These are phyloP conservation scores for Phytophthora macrochlamydospora DNA, from an alignment of 352 stramenopile species.

Conservation along the genomic window DNA sequence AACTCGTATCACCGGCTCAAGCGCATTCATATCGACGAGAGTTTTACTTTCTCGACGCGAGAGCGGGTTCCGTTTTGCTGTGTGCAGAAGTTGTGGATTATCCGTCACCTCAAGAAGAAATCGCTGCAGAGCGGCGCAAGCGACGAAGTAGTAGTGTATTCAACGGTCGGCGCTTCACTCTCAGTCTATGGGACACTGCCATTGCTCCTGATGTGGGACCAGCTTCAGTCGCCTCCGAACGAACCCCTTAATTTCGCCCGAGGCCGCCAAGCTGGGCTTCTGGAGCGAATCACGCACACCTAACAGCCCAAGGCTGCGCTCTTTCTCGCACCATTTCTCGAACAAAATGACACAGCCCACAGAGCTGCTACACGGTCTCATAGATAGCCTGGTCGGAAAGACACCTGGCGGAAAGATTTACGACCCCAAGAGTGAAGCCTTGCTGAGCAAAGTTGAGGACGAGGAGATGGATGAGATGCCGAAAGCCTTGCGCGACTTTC, in stretches of 20 bases:
- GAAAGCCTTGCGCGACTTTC: conserved; percentile 25
- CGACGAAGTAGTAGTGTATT: conserved; percentile 60
- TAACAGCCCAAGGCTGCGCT: conserved; percentile 65
- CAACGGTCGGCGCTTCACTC: conserved; percentile 57
- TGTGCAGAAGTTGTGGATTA: conserved; percentile 85
- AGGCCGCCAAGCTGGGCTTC: conserved; percentile 74
- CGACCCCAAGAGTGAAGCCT: conserved; percentile 40
- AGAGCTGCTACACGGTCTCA: conserved; percentile 68
- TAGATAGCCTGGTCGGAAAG: conserved; percentile 78
- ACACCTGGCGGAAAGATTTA: conserved; percentile 41
- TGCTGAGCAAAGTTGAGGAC: conserved; percentile 28
- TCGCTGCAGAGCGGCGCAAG: conserved; percentile 24
- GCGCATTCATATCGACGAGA: conserved; percentile 76
- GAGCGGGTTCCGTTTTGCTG: conserved; percentile 84
- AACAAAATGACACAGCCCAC: conserved; percentile 69
- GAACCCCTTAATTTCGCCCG: conserved; percentile 53
- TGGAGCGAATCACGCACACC: conserved; percentile 78
- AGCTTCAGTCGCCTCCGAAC: conserved; percentile 36
- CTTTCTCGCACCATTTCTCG: conserved; percentile 76
- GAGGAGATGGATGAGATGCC: conserved; percentile 26
- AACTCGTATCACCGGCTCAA: conserved; percentile 82
- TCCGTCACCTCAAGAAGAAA: conserved; percentile 35
- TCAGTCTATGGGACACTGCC: conserved; percentile 67
- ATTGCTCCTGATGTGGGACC: conserved; percentile 39
- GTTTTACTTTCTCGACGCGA: conserved; percentile 84